Evolutionary conservation across 2,329 filamentous ascomycete species (phyloP), one percentile per base, ranked within the genome.

Genomic region (Aspergillus pseudoglaucus): DNA sequence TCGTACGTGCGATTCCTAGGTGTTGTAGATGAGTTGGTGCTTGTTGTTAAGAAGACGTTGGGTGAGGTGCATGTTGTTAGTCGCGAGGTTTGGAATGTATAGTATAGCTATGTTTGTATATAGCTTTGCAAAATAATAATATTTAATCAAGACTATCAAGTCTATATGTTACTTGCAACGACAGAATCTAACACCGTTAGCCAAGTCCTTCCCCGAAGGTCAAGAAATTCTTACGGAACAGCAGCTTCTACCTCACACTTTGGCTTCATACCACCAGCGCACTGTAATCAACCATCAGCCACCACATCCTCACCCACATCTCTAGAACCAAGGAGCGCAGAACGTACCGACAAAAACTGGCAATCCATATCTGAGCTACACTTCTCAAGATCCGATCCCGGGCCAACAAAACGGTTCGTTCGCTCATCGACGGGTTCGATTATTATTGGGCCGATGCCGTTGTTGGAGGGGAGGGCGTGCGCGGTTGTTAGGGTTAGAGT

Each of bases 1-100:
- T 54, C 70, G 3, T 76, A 76, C 46, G 47, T 77, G 2, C 68
- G 67, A 45, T 73, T 77, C 22, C 44, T 77, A 23, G 60, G 61
- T 0, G 58, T 65, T 0, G 57, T 75, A 6, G 75, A 77, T 56
- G 73, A 75, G 27, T 48, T 77, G 46, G 66, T 77, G 2, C 51
- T 72, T 14, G 59, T 71, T 0, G 58, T 77, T 25, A 77, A 77
- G 59, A 62, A 57, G 4, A 64, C 63, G 0, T 44, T 76, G 40
- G 75, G 75, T 0, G 75, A 77, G 58, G 59, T 64, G 2, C 63
- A 68, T 51, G 49, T 68, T 18, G 59, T 69, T 9, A 38, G 17
- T 15, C 17, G 30, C 17, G 43, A 45, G 30, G 27, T 45, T 12
- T 32, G 30, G 42, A 32, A 33, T 15, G 42, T 33, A 17, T 44